Base-by-base conservation (phyloP, 306 rosid genomes). In the Bauhinia variegata region DNA sequence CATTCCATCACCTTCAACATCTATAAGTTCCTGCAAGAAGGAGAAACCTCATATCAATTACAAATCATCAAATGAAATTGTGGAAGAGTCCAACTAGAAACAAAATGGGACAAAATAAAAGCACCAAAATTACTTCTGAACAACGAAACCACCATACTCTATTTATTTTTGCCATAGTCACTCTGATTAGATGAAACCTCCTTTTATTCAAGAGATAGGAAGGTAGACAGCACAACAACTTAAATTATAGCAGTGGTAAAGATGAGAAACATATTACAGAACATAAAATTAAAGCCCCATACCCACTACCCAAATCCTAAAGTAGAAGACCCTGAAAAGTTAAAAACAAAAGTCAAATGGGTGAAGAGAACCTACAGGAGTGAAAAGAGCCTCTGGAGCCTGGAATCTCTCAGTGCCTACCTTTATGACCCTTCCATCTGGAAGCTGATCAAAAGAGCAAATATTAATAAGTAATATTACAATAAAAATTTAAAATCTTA, bases 1-100 rank as follows among this genome's bases (percentile, higher is more conserved):
- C 92, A 95, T 95, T 77, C 99, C 99, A 83, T 95, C 99, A 60
- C 99, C 99, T 86, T 95, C 99, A 28, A 90, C 97, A 64, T 95
- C 99, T 51, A 95, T 90, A 71, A 95, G 92, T 75, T 95, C 99
- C 99, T 95, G 79, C 51, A 71, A 56, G 72, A 73, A 55, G 50
- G 75, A 38, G 13, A 59, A 23, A 49, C 63, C 14, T 47, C 4
- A 9, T 28, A 63, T 15, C 8, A 70, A 69, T 56, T 16, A 60
- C 32, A 57, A 17, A 73, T 59, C 37, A 74, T 31, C 7, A 55
- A 71, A 60, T 34, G 59, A 67, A 39, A 50, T 2, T 17, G 54
- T 46, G 19, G 7, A 37, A 7, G 46, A 49, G 43, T 74, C 53
- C 13, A 60, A 50, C 68, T 48, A 60, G 31, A 75, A 70, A 38